phyloP scores from a whole-genome alignment of 2,329 filamentous ascomycete genomes.

The Aureobasidium lini region DNA sequence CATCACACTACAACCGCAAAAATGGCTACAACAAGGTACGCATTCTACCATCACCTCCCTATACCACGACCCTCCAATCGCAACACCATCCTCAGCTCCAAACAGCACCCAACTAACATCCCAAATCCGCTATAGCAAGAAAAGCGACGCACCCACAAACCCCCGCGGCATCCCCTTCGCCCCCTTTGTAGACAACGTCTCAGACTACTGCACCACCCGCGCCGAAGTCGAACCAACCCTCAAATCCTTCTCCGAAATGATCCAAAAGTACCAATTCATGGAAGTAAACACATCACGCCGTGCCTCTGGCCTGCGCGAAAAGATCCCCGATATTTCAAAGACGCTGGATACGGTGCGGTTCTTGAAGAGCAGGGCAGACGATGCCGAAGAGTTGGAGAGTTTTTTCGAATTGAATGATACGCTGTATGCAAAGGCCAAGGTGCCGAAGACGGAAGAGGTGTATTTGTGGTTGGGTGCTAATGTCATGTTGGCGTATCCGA shows the following conservation, averaged over 20 bases:
- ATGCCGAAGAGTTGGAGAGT: slow-evolving; percentile 68
- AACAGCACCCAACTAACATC: background rate
- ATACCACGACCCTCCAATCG: no score
- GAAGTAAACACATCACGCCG: slow-evolving; percentile 85
- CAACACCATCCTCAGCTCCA: background rate
- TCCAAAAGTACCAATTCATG: slow-evolving; percentile 99
- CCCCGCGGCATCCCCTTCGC: slow-evolving; percentile 76
- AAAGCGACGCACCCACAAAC: slow-evolving; percentile 50
- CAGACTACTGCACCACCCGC: slow-evolving; percentile 75
- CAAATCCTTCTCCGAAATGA: slow-evolving; percentile 87
- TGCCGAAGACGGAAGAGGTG: slow-evolving; percentile 80
- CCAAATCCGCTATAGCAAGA: slow-evolving; percentile 6
- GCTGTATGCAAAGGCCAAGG: slow-evolving; percentile 77
- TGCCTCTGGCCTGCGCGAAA: slow-evolving; percentile 75
- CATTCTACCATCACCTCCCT: background rate
- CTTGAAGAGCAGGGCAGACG: slow-evolving; percentile 65
- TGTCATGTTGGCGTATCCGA: slow-evolving; percentile 92
- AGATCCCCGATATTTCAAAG: slow-evolving; percentile 95
- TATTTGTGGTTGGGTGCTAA: slow-evolving; percentile 98
- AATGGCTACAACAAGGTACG: slow-evolving; percentile 7
- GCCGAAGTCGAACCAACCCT: slow-evolving; percentile 74
- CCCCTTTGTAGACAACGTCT: slow-evolving; percentile 80
- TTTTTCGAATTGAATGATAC: slow-evolving; percentile 97
- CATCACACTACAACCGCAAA: background rate
- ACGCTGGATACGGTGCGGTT: slow-evolving; percentile 88